These are phyloP conservation scores for Penicillium diatomitis DNA, from an alignment of 495 filamentous ascomycete species.

Conservation along the genomic window DNA sequence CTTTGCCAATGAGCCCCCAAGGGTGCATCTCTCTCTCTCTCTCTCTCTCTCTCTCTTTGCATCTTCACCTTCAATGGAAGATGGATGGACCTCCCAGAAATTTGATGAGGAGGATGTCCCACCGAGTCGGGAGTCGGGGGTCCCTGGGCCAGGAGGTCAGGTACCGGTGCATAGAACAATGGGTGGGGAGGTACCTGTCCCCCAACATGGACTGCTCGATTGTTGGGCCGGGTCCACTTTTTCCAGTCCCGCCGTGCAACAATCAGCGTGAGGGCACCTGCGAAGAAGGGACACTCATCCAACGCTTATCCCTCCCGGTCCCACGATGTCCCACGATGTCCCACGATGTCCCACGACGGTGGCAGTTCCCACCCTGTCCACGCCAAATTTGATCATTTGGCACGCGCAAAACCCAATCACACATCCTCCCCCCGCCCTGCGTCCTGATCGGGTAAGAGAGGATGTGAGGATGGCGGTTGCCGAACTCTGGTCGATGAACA, in stretches of 20 bases:
- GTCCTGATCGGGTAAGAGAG: not conserved
- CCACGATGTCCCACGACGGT: no score
- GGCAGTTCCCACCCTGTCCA: slow-evolving; percentile 9
- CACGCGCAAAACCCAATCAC: not conserved
- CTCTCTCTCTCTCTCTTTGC: no score
- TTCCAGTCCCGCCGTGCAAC: no score
- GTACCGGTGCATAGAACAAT: slow-evolving; percentile 7
- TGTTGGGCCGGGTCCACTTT: slow-evolving; percentile 19
- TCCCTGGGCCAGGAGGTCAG: slow-evolving; percentile 2
- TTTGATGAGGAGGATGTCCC: slow-evolving; percentile 19
- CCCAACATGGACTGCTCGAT: slow-evolving; percentile 11
- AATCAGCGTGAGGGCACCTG: not conserved
- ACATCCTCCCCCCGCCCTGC: not conserved
- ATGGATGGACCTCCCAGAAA: slow-evolving; percentile 1
- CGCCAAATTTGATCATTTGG: not conserved
- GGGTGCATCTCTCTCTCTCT: no score
- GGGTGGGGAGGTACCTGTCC: slow-evolving; percentile 8
- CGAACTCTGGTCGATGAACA: no score
- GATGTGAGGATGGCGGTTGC: no score
- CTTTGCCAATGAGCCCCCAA: no score
- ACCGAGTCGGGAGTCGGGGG: slow-evolving; percentile 15
- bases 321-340: no score
- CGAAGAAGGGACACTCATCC: not conserved
- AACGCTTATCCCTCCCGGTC: slow-evolving; percentile 6
- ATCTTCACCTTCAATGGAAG: no score